Evolutionary conservation across 441 rosid species (phyloP), one percentile per base, ranked within the genome.

Genomic region (Viola pubescens): DNA sequence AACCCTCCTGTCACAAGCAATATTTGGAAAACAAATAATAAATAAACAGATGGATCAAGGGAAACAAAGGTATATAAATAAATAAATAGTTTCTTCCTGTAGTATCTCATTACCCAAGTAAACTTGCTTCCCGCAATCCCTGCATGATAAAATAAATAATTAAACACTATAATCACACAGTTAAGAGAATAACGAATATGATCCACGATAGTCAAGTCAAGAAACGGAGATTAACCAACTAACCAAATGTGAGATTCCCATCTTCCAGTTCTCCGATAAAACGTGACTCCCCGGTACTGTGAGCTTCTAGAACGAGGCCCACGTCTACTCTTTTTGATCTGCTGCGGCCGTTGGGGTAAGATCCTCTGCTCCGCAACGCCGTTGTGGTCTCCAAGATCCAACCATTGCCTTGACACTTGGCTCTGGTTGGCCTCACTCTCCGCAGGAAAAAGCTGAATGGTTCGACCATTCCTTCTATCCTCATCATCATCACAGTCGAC

Each of bases 191-290:
- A 26, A 26, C 34, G 34, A 26, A 26, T 26, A 26, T 26, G 34
- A 26, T 26, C 3, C 34, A 26, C 34, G 38, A 52, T 3, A 6
- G 5, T 9, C 10, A 52, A 11, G 9, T 34, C 10, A 54, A 26
- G 5, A 34, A 13, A 56, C 7, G 13, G 13, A 34, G 47, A 48
- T 34, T 10, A 3, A 58, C 26, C 5, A n/a, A 59, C 70, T 40
- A 49, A 91, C 98, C 98, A 91, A 57, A 91, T 89, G 73, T 91
- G 95, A 3, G 97, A 91, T 53, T 91, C 98, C 98, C 95, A 91
- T 74, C 98, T 62, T 3, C 98, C 95, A 3, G 98, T 91, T 72
- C 97, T 73, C 44, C 98, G 81, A 73, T 91, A 91, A 73, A 83
- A 91, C 44, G 98, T 91, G 66, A 91, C 95, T 9, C 98, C 98